These are phyloP conservation scores for Apiospora phragmitis DNA, from an alignment of 2,329 filamentous ascomycete species.

Conservation along the genomic window DNA sequence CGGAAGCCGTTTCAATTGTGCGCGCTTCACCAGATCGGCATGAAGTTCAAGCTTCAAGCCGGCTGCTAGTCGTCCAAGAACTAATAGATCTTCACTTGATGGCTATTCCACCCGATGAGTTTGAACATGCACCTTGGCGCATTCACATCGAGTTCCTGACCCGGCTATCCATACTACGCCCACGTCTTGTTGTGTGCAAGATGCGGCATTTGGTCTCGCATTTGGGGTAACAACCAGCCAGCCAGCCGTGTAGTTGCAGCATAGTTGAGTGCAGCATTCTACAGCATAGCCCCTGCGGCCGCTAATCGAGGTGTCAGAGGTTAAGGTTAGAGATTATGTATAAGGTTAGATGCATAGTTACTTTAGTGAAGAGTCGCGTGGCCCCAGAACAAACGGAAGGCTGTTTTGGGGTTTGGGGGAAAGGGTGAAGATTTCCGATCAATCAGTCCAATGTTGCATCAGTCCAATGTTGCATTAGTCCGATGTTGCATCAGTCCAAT, in stretches of 20 bases:
- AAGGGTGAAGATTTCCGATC: constrained; percentile 15
- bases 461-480: not conserved
- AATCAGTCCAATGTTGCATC: not conserved
- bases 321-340: not conserved
- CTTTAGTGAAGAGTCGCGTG: not conserved
- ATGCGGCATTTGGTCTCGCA: not conserved
- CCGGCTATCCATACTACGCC: not conserved
- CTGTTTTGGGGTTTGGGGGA: constrained; percentile 12
- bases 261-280: not conserved
- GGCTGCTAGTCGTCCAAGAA: not conserved
- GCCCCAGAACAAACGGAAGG: not conserved
- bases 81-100: not conserved
- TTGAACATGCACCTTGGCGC: not conserved
- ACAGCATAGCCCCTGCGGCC: constrained; percentile 1
- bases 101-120: not conserved
- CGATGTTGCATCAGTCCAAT: not conserved
- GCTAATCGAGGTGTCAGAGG: not conserved
- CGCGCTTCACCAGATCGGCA: not conserved
- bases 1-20: not conserved
- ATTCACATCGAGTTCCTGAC: not conserved
- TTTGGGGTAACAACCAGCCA: not conserved
- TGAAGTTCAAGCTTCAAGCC: not conserved
- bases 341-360: constrained; percentile 2
- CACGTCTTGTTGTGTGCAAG: not conserved
- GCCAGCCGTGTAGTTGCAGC: not conserved